Evolutionary conservation across 1,284 basidiomycete species (phyloP), one percentile per base, ranked within the genome.

Genomic region (Ceraceosorus bombacis): DNA sequence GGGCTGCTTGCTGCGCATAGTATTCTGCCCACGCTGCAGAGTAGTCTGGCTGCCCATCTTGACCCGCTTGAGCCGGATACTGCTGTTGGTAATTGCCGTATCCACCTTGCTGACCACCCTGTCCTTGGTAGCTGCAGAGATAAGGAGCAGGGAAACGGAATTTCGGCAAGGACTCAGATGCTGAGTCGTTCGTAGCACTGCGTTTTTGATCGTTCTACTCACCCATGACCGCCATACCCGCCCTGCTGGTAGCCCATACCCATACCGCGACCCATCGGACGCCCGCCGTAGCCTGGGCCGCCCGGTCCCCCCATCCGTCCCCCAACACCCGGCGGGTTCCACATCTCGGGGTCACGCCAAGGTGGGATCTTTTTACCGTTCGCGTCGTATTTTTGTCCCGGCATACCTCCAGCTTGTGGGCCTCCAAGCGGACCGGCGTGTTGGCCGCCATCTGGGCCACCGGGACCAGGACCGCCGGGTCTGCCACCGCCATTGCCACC

Each of bases 401-500:
- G 48, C 54, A 6, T 50, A 41, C n/a, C 50, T 38, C 53, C 56
- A 40, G 15, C 43, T 13, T 41, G 8, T 2, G 15, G 8, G 58
- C 53, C 13, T 54, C 59, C 8, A 57, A 51, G 27, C 41, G 69
- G 53, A 27, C n/a, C 49, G 12, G 52, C 54, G 27, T 27, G 27
- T 27, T 27, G 27, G 8, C 54, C 53, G 38, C 58, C 61, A 10
- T 59, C 60, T 13, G 56, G 57, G 6, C 57, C 63, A 13, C 58
- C 63, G 8, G 58, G 60, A 40, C 51, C 64, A 17, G 58, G 57
- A 10, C 57, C 70, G 6, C 68, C 61, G 10, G 69, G 58, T 15
- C 66, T 70, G 40, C 69, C 67, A 46, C 65, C 68, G 4, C 64
- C 83, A 62, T 82, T 83, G 55, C 83, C 84, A 49, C 84, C 84